Percentiles rank a stretch among this genome's conserved stretches.
Conservation (phyloP, 345 rosid genomes). For the Punica granatum region DNA sequence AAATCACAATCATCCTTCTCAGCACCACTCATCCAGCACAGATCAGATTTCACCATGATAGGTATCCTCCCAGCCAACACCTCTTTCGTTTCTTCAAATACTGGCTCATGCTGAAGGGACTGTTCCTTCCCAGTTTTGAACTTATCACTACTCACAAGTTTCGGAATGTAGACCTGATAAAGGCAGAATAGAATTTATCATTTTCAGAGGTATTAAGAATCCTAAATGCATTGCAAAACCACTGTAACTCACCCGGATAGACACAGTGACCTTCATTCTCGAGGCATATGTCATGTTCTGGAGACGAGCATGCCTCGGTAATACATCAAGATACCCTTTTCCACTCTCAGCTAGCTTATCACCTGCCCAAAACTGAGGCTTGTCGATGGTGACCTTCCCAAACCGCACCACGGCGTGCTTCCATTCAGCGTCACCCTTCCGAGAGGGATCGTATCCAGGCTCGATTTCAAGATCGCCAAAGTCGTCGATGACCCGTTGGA, state of each 20-base stretch:
- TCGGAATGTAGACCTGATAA: slow-evolving; percentile 45
- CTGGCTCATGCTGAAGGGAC: slow-evolving; percentile 27
- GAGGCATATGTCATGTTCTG: slow-evolving; percentile 92
- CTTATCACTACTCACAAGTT: slow-evolving; percentile 51
- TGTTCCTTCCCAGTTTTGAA: slow-evolving; percentile 78
- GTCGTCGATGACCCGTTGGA: slow-evolving; percentile 55
- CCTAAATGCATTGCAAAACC: not conserved
- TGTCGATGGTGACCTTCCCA: slow-evolving; percentile 48
- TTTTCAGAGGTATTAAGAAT: slow-evolving; percentile 1
- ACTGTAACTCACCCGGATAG: slow-evolving; percentile 51
- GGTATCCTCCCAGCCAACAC: slow-evolving; percentile 71
- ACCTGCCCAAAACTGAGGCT: slow-evolving; percentile 47
- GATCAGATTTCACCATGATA: slow-evolving; percentile 77
- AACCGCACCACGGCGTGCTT: slow-evolving; percentile 51
- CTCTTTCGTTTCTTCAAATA: slow-evolving; percentile 33
- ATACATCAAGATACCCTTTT: slow-evolving; percentile 32
- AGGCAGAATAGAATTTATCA: slow-evolving; percentile 5
- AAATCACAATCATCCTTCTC: slow-evolving; percentile 73
- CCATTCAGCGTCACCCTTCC: slow-evolving; percentile 64
- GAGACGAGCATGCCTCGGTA: slow-evolving; percentile 76
- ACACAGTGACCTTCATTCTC: slow-evolving; percentile 52
- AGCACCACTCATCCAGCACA: slow-evolving; percentile 55
- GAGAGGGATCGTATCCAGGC: slow-evolving; percentile 62
- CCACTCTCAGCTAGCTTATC: slow-evolving; percentile 14
- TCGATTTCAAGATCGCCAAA: slow-evolving; percentile 55